A percentile compares a stretch with the other conserved stretches of the same genome.
Evolutionary conservation across 2,329 filamentous ascomycete species (phyloP).

Genomic region (Talaromyces islandicus): DNA sequence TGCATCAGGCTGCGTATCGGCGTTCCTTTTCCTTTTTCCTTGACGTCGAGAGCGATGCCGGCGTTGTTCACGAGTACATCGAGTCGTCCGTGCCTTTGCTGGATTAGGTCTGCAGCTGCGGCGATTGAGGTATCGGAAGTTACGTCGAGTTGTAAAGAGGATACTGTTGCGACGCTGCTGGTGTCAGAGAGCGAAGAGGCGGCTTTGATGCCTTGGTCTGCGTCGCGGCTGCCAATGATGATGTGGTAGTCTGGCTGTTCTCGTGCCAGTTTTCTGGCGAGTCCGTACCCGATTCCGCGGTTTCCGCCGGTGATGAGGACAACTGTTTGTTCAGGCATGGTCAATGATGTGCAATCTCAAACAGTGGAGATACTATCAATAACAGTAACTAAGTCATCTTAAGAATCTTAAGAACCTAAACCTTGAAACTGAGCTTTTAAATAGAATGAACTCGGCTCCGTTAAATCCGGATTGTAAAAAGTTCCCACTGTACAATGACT

Average conservation of each 20-base stretch:
- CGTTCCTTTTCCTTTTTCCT: background rate
- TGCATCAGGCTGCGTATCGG: constrained; percentile 12
- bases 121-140: constrained; percentile 5
- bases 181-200: background rate
- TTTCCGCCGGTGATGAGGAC: constrained; percentile 5
- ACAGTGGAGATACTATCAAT: no score
- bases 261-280: background rate
- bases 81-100: background rate
- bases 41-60: constrained; percentile 2
- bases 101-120: background rate
- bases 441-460: no score
- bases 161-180: background rate
- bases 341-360: no score
- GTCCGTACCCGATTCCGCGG: constrained; percentile 2
- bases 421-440: no score
- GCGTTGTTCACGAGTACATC: constrained; percentile 10
- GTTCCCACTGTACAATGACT: no score
- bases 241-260: constrained; percentile 4
- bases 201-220: background rate
- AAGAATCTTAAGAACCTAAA: no score
- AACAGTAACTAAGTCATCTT: no score
- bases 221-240: constrained; percentile 5
- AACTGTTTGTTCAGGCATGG: background rate
- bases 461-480: no score
- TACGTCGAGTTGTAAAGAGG: constrained; percentile 4